Base-by-base conservation (phyloP, 2,329 filamentous ascomycete genomes). In the Paraphoma chrysanthemicola region DNA sequence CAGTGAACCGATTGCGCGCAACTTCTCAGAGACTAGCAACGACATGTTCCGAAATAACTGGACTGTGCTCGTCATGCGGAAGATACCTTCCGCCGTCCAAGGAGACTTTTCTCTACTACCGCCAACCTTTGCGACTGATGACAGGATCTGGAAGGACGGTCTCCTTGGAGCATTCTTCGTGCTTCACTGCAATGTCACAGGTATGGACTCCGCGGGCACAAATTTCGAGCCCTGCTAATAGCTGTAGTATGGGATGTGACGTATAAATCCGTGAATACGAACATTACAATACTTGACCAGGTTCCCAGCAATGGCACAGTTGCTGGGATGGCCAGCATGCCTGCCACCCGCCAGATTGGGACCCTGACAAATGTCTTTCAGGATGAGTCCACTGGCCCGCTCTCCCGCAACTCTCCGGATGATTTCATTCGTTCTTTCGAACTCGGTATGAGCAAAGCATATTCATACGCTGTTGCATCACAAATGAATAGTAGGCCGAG, bases 301-400 rank as follows among this genome's bases (percentile, higher is more conserved):
- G 17, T 6, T 16, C 44, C 23, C n/a, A 64, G 59, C 44, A 64
- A 64, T 38, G 59, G 59, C 1, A 54, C 39, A 12, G 47, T 44
- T 29, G 54, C 62, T 3, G 59, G 59, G 10, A 59, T 57, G 5
- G n/a, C 53, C 9, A 56, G 51, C 33, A 60, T 62, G 54, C 36
- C 53, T 1, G 41, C 45, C 5, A 42, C 47, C 1, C 51, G 16
- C 31, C 29, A 42, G 41, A 28, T 17, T 14, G 56, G 18, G 14
- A 47, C 43, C 51, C 17, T 48, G 44, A 44, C 44, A 7, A 46
- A 46, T 28, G 31, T 46, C 44, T 46, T 46, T 29, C 44, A 46
- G n/a, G 44, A 46, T n/a, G 44, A 46, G 29, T 14, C 44, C 6
- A 46, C 44, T 9, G 44, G 44, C 6, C 29, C 44, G 14, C 44